Evolutionary conservation across 371 early-diverging fungal species (phyloP).

Genomic region (Lichtheimia hyalospora): DNA sequence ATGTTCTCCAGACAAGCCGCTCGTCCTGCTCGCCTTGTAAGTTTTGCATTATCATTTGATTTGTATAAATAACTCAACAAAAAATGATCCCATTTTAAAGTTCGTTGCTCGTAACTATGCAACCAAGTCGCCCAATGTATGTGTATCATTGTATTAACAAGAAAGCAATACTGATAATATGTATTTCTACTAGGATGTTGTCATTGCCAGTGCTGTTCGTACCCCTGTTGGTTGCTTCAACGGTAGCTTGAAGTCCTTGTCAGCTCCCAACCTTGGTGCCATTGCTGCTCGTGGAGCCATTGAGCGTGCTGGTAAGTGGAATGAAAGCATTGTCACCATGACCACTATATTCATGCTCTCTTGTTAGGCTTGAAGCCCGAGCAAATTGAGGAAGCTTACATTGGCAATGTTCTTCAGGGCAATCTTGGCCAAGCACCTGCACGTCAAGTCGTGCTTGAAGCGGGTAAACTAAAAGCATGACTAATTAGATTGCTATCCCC

Average conservation of each 20-base stretch:
- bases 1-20: slow-evolving; percentile 31
- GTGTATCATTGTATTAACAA: slow-evolving; percentile 1
- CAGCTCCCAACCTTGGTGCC: slow-evolving; percentile 70
- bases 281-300: slow-evolving; percentile 75
- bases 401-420: slow-evolving; percentile 91
- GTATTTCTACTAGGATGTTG: slow-evolving; percentile 48
- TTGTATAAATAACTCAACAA: neutral
- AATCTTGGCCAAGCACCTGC: slow-evolving; percentile 85
- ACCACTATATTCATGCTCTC: neutral
- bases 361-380: slow-evolving; percentile 58
- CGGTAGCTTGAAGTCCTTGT: slow-evolving; percentile 64
- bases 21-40: slow-evolving; percentile 22
- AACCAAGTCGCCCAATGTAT: slow-evolving; percentile 37
- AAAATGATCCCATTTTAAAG: slow-evolving; percentile 6
- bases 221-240: slow-evolving; percentile 80
- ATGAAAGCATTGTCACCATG: neutral
- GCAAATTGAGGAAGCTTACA: slow-evolving; percentile 84
- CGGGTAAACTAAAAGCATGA: slow-evolving; percentile 38
- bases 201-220: slow-evolving; percentile 62
- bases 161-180: no score
- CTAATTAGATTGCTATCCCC: neutral
- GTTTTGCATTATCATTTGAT: neutral
- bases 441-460: slow-evolving; percentile 76
- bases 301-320: slow-evolving; percentile 52
- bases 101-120: slow-evolving; percentile 33